These are phyloP conservation scores for Hanseniaspora nectarophila DNA, from an alignment of 805 yeast species.

Conservation along the genomic window DNA sequence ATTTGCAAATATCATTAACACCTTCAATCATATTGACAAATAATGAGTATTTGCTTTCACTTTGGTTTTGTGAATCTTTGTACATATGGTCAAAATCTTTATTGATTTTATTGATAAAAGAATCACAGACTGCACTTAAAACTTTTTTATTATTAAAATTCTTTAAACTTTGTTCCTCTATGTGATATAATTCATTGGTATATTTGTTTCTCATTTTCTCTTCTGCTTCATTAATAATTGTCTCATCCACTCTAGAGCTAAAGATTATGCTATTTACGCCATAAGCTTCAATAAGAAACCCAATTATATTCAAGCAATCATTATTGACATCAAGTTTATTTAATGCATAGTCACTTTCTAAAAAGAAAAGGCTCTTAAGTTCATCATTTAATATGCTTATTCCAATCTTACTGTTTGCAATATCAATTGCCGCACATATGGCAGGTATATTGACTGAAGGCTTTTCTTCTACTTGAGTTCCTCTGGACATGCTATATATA, in stretches of 20 bases:
- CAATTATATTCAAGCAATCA: background rate
- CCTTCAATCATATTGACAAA: background rate
- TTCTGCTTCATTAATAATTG: background rate
- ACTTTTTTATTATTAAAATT: background rate
- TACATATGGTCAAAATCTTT: background rate
- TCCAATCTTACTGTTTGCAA: background rate
- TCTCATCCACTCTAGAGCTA: conserved; percentile 1
- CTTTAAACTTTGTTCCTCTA: background rate
- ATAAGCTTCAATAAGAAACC: background rate
- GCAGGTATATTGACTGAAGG: background rate
- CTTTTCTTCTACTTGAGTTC: background rate
- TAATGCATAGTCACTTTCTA: background rate
- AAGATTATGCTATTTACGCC: background rate
- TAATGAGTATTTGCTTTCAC: background rate
- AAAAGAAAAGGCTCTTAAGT: background rate
- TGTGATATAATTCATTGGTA: background rate
- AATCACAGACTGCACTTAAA: background rate
- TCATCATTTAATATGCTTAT: background rate
- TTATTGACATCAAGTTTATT: background rate
- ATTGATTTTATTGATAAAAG: background rate
- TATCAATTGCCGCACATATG: background rate
- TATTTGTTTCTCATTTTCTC: background rate
- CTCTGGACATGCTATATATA: background rate
- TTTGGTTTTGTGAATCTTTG: background rate
- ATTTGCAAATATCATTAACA: background rate